These are phyloP conservation scores for Pisolithus thermaeus DNA, from an alignment of 1,284 basidiomycete genomes.

Conservation along the genomic window DNA sequence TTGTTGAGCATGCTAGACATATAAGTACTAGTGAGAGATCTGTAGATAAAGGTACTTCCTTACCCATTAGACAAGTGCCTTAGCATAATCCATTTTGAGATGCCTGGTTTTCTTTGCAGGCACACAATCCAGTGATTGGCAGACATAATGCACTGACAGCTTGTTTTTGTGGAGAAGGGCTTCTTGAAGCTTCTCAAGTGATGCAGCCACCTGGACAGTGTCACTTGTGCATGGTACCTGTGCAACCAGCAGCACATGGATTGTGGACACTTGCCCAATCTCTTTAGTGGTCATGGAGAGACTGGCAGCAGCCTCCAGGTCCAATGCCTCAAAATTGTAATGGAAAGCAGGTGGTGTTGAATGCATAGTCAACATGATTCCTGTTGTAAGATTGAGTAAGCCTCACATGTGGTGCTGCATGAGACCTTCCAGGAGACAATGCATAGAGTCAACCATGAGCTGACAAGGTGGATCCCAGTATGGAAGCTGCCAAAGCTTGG, in stretches of 20 bases:
- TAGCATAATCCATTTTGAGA: neutral
- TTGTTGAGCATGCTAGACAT: too few relatives aligned
- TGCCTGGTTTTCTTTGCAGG: neutral
- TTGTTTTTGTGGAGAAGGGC: slow-evolving; percentile 3
- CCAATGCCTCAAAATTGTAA: neutral
- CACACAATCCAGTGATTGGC: slow-evolving; percentile 1
- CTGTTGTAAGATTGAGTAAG: slow-evolving; percentile 2
- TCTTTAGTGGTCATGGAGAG: slow-evolving; percentile 5
- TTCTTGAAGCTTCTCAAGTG: slow-evolving; percentile 1
- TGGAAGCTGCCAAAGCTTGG: slow-evolving; percentile 10
- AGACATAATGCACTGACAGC: slow-evolving; percentile 2
- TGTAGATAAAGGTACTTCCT: too few relatives aligned
- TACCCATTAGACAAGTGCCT: too few relatives aligned
- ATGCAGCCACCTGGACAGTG: neutral
- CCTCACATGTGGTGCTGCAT: slow-evolving; percentile 3
- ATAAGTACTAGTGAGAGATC: too few relatives aligned
- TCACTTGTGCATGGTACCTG: neutral
- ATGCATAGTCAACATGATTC: neutral
- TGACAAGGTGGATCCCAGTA: slow-evolving; percentile 16
- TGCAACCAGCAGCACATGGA: slow-evolving; percentile 1
- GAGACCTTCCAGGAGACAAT: slow-evolving; percentile 14
- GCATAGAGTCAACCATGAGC: slow-evolving; percentile 15
- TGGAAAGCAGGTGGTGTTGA: slow-evolving; percentile 1
- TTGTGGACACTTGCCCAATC: slow-evolving; percentile 1
- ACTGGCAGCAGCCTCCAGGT: neutral